These are phyloP conservation scores for Dillenia turbinata DNA, from an alignment of 164 flowering plant species.

Conservation along the genomic window DNA sequence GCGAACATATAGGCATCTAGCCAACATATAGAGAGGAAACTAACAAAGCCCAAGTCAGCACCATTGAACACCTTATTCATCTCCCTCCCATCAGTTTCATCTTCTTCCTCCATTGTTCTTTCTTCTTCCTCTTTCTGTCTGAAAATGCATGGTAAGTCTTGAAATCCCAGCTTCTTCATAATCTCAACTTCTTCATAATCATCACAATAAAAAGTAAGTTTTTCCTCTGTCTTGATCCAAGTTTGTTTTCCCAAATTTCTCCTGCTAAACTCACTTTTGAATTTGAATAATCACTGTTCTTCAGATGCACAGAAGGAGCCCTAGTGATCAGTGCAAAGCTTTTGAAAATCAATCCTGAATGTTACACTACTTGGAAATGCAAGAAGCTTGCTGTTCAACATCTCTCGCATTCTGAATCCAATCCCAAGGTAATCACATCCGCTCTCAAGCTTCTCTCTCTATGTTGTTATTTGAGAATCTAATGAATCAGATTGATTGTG, in stretches of 20 bases:
- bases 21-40: too few relatives aligned
- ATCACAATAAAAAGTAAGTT: slow-evolving; percentile 55
- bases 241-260: background rate
- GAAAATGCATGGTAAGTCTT: slow-evolving; percentile 88
- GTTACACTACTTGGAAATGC: slow-evolving; percentile 86
- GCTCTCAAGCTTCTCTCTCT: slow-evolving; percentile 31
- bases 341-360: slow-evolving; percentile 68
- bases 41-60: too few relatives aligned
- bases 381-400: slow-evolving; percentile 63
- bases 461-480: background rate
- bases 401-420: slow-evolving; percentile 18
- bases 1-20: too few relatives aligned
- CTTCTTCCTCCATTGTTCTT: too few relatives aligned
- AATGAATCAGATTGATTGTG: too few relatives aligned
- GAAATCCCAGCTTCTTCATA: slow-evolving; percentile 63
- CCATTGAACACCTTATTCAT: too few relatives aligned
- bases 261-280: background rate
- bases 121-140: too few relatives aligned
- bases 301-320: slow-evolving; percentile 72
- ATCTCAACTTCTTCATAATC: slow-evolving; percentile 61
- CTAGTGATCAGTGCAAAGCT: slow-evolving; percentile 62
- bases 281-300: slow-evolving; percentile 2
- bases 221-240: background rate
- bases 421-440: slow-evolving; percentile 38
- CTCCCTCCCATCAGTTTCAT: too few relatives aligned